A percentile compares a stretch with the other conserved stretches of the same genome.
Conservation (phyloP, 345 rosid genomes). For the Excoecaria agallocha region DNA sequence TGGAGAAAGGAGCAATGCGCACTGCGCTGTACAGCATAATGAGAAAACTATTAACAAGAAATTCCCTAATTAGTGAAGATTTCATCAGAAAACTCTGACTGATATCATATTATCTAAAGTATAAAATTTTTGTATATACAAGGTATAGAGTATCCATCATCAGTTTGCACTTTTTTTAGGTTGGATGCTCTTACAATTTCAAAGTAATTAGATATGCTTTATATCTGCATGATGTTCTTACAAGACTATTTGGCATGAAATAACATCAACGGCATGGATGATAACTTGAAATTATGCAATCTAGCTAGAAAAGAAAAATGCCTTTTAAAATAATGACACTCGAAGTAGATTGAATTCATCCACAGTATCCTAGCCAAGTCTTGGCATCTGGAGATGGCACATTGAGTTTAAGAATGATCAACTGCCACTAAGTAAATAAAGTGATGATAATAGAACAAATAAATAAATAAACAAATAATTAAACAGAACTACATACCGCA, state of each 20-base stretch:
- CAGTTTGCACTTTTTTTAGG: neutral
- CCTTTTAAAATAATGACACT: neutral
- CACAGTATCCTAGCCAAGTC: too few relatives aligned
- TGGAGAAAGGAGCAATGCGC: slow-evolving; percentile 95
- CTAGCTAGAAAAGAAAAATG: neutral
- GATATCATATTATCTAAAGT: neutral
- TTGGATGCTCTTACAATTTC: neutral
- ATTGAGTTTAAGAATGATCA: too few relatives aligned
- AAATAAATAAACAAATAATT: too few relatives aligned
- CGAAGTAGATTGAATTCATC: too few relatives aligned
- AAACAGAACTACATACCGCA: slow-evolving; percentile 48
- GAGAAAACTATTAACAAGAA: neutral
- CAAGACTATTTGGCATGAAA: neutral
- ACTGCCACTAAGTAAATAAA: too few relatives aligned
- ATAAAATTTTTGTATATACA: neutral
- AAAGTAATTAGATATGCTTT: neutral
- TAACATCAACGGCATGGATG: neutral
- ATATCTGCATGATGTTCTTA: neutral
- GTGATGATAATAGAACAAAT: neutral
- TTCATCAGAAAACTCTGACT: neutral
- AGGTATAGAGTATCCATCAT: too few relatives aligned
- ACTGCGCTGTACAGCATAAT: slow-evolving; percentile 68
- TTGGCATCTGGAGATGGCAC: too few relatives aligned
- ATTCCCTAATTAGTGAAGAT: neutral
- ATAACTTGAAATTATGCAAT: slow-evolving; percentile 1